Percentiles rank a stretch among this genome's conserved stretches.
Conservation (phyloP, 495 filamentous ascomycete genomes). For the Neurospora discreta region DNA sequence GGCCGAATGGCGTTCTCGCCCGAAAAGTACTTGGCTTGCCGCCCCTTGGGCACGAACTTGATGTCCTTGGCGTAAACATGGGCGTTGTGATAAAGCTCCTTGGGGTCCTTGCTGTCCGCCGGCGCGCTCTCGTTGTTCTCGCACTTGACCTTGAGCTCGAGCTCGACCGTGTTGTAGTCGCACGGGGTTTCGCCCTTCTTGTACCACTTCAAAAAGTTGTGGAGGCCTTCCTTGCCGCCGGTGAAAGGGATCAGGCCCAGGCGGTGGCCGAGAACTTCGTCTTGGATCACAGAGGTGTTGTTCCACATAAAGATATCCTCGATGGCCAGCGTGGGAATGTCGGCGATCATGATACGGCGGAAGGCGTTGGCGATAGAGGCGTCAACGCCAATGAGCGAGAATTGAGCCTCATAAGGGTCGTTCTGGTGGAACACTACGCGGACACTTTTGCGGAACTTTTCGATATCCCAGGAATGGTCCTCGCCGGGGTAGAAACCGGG, state of each 20-base stretch:
- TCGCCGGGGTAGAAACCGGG: conserved; percentile 86
- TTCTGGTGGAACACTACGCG: conserved; percentile 74
- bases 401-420: conserved; percentile 59
- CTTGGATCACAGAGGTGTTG: conserved; percentile 95
- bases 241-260: conserved; percentile 85
- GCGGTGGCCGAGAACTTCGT: conserved; percentile 85
- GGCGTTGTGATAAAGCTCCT: conserved; percentile 70
- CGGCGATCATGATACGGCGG: conserved; percentile 90
- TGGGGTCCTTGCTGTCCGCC: conserved; percentile 63
- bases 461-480: conserved; percentile 76
- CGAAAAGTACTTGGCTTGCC: conserved; percentile 57
- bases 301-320: conserved; percentile 83
- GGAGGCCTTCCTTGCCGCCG: conserved; percentile 61
- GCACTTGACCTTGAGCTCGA: conserved; percentile 65
- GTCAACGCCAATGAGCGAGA: conserved; percentile 86
- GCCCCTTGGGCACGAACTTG: conserved; percentile 59
- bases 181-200: conserved; percentile 39
- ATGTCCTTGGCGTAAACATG: conserved; percentile 83
- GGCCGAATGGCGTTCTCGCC: conserved; percentile 55
- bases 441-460: conserved; percentile 58
- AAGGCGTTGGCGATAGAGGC: conserved; percentile 95
- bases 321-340: conserved; percentile 89
- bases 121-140: conserved; percentile 60
- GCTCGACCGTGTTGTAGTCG: conserved; percentile 71
- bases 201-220: conserved; percentile 64